Conservation (phyloP, 148 eudicot genomes). For the Dysphania ambrosioides region DNA sequence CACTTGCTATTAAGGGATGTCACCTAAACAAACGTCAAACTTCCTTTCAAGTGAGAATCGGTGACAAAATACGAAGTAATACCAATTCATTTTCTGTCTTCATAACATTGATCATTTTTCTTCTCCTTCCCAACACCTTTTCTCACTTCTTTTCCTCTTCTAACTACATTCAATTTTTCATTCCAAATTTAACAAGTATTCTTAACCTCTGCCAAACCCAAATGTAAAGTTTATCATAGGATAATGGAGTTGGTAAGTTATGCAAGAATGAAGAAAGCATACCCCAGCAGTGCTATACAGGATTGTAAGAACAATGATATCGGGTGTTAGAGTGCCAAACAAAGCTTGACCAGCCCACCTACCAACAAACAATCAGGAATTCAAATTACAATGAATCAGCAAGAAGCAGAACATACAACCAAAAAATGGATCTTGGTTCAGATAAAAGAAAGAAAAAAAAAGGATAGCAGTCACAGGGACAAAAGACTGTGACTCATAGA, state of each 20-base stretch:
- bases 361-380: constrained; percentile 22
- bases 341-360: constrained; percentile 99
- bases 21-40: not conserved
- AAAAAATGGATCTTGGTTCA: not conserved
- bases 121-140: not conserved
- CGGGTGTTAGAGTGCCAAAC: constrained; percentile 92
- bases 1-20: not conserved
- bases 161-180: not conserved
- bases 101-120: too few relatives aligned
- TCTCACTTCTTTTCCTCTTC: not conserved
- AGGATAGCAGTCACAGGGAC: not conserved
- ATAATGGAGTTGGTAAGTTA: not conserved
- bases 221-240: constrained; percentile 1
- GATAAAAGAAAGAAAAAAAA: too few relatives aligned
- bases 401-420: not conserved
- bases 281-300: constrained; percentile 97
- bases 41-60: not conserved
- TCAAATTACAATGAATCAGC: not conserved
- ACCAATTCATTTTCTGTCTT: not conserved
- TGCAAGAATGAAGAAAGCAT: constrained; percentile 23
- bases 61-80: too few relatives aligned
- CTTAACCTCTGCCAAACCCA: not conserved
- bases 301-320: constrained; percentile 79
- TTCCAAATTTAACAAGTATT: not conserved
- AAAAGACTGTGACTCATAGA: not conserved